Evolutionary conservation across 2,329 filamentous ascomycete species (phyloP).

Genomic region (Venturia aucupariae): DNA sequence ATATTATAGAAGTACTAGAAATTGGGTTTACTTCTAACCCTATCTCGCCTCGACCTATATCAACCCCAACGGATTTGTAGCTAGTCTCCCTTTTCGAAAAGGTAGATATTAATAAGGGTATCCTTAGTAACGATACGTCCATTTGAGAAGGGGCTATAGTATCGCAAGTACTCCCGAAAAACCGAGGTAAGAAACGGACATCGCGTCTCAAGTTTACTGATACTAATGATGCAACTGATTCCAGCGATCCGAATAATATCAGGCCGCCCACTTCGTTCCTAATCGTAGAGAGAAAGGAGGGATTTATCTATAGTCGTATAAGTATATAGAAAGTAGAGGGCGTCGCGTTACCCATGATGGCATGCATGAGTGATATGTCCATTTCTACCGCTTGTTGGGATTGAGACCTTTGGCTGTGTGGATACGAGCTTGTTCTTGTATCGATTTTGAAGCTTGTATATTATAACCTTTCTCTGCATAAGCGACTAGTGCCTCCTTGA

Average conservation of each 20-base stretch:
- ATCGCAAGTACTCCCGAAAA: constrained; percentile 38
- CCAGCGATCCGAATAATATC: not conserved
- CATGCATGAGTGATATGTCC: not conserved
- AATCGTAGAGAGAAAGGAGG: not conserved
- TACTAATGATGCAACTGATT: not conserved
- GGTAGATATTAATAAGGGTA: constrained; percentile 33
- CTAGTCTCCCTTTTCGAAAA: constrained; percentile 36
- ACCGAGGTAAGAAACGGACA: constrained; percentile 37
- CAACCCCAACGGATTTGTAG: too few relatives aligned
- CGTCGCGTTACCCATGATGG: not conserved
- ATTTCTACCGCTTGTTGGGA: not conserved
- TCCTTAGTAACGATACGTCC: constrained; percentile 36
- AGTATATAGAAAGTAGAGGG: not conserved
- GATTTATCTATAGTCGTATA: not conserved
- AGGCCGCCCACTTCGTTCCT: not conserved
- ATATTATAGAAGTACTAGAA: too few relatives aligned
- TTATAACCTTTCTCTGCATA: not conserved
- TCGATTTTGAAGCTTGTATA: not conserved
- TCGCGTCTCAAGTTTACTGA: constrained; percentile 23
- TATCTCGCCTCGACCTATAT: too few relatives aligned
- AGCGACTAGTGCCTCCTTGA: not conserved
- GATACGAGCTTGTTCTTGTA: not conserved
- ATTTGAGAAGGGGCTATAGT: constrained; percentile 31
- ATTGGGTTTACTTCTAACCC: too few relatives aligned
- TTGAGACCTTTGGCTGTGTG: not conserved